Conservation (phyloP, 495 filamentous ascomycete genomes). For the Penicillium paradoxum region DNA sequence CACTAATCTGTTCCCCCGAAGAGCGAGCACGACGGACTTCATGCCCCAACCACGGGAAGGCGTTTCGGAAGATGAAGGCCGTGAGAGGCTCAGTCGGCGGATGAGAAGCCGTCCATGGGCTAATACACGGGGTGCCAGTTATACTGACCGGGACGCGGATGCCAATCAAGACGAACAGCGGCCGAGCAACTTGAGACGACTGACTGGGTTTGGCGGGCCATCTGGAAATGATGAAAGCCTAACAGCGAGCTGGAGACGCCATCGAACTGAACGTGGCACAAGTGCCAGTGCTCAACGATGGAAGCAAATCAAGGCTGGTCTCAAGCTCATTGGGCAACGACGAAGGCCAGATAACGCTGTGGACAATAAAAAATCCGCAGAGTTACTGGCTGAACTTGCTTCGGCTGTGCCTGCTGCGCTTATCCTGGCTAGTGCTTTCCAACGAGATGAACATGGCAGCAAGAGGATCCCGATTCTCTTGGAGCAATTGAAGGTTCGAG, state of each 20-base stretch:
- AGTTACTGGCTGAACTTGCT: conserved; percentile 90
- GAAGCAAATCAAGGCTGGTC: conserved; percentile 76
- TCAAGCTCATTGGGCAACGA: conserved; percentile 73
- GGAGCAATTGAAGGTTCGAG: conserved; percentile 86
- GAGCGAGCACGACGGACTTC: conserved; percentile 65
- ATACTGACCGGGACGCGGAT: conserved; percentile 42
- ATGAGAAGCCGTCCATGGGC: conserved; percentile 50
- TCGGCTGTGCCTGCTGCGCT: conserved; percentile 87
- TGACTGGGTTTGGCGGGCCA: conserved; percentile 65
- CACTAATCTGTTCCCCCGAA: conserved; percentile 55
- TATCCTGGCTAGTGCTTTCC: conserved; percentile 94
- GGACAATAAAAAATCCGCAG: conserved; percentile 92
- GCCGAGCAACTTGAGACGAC: conserved; percentile 66
- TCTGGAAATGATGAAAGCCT: conserved; percentile 51
- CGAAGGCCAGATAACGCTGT: conserved; percentile 77
- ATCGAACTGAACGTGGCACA: conserved; percentile 55
- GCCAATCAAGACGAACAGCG: conserved; percentile 49
- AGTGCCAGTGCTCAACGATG: conserved; percentile 81
- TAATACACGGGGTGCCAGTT: conserved; percentile 52
- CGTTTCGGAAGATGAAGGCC: conserved; percentile 85
- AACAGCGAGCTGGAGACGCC: conserved; percentile 48
- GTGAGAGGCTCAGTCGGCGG: conserved; percentile 62
- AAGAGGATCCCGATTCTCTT: conserved; percentile 90
- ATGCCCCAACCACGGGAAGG: conserved; percentile 61
- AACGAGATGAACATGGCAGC: conserved; percentile 93